phyloP scores from a whole-genome alignment of 176 grass and related monocot species.

The Thinopyrum elongatum region DNA sequence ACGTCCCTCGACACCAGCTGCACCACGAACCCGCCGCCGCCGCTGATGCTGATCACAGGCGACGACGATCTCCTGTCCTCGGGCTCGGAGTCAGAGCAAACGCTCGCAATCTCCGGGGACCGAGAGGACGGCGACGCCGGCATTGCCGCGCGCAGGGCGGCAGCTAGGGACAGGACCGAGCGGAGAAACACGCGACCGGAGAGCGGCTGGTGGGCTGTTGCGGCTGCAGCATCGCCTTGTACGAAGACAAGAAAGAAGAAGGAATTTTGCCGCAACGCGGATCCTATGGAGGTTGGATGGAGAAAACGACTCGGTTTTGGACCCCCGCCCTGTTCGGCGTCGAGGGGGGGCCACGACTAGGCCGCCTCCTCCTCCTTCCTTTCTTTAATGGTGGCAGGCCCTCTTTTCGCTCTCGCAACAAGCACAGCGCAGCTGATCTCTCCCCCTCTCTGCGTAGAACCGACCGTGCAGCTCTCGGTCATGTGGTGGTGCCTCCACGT shows the following conservation, averaged over 20 bases:
- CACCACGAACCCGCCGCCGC: neutral
- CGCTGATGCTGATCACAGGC: neutral
- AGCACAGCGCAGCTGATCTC: conserved; percentile 10
- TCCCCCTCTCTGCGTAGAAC: neutral
- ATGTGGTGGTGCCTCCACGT: conserved; percentile 20
- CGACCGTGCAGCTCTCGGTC: conserved; percentile 20
- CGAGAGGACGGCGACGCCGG: neutral
- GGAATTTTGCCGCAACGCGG: neutral
- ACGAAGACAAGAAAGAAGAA: neutral
- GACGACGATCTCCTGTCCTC: neutral
- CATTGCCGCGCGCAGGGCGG: neutral
- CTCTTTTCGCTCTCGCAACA: conserved; percentile 16
- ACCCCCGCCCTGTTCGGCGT: neutral
- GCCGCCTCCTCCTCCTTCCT: neutral
- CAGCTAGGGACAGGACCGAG: neutral
- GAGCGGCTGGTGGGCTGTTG: neutral
- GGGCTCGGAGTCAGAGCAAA: neutral
- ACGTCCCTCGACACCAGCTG: conserved; percentile 66
- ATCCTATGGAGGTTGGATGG: conserved; percentile 31
- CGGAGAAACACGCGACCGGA: neutral
- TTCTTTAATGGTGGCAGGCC: conserved; percentile 36
- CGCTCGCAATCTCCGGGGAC: conserved; percentile 23
- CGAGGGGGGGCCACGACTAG: conserved; percentile 15
- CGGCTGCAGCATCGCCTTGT: neutral
- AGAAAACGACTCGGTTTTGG: conserved; percentile 21